Percentiles rank a stretch among this genome's conserved stretches.
Evolutionary conservation across 805 yeast genomes (phyloP).

Genomic region (Ogataea pignaliae): DNA sequence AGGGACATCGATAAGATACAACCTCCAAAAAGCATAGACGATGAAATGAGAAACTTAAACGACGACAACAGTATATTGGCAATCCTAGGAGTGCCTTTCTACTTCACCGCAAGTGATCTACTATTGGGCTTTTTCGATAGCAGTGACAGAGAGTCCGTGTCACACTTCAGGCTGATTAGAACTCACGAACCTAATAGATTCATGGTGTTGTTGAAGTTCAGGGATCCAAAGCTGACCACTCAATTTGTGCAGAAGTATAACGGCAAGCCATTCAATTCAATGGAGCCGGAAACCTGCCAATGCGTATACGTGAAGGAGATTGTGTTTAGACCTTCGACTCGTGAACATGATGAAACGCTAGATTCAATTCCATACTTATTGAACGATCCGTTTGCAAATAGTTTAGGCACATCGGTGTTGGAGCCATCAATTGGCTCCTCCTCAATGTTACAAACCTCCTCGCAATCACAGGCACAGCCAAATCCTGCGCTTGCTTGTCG

Average conservation of each 20-base stretch:
- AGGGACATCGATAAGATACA: constrained; percentile 41
- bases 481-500: neutral
- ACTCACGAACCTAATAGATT: constrained; percentile 65
- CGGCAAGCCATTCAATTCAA: constrained; percentile 73
- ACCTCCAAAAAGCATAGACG: constrained; percentile 9
- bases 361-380: constrained; percentile 56
- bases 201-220: constrained; percentile 74
- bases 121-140: constrained; percentile 73
- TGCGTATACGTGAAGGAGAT: constrained; percentile 66
- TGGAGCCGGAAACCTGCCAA: constrained; percentile 87
- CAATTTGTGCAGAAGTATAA: constrained; percentile 61
- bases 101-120: constrained; percentile 79
- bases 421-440: constrained; percentile 8
- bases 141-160: constrained; percentile 44
- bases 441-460: constrained; percentile 10
- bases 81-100: constrained; percentile 81
- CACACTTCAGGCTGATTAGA: constrained; percentile 70
- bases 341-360: constrained; percentile 11
- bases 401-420: too few relatives aligned
- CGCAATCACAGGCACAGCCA: neutral
- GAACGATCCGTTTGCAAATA: constrained; percentile 64
- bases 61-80: constrained; percentile 69
- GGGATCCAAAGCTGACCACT: constrained; percentile 49
- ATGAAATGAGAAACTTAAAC: constrained; percentile 11
- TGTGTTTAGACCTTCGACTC: constrained; percentile 34